A percentile compares a stretch with the other conserved stretches of the same genome.
Conservation (phyloP, 2,329 filamentous ascomycete species). For the Anthostomella pinea region DNA sequence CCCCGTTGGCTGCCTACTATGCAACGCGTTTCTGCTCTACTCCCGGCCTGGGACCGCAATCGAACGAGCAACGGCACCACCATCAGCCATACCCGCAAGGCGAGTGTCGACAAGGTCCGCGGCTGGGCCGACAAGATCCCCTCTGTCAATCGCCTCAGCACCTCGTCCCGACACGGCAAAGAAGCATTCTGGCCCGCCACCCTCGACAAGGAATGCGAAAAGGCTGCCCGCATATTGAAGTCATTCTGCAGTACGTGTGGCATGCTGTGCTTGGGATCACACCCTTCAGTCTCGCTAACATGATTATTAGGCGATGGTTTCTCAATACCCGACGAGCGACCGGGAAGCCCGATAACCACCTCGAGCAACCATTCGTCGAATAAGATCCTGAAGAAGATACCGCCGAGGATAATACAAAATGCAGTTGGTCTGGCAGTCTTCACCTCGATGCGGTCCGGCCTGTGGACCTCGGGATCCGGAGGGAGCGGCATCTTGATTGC, state of each 20-base stretch:
- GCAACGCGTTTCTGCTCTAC: slow-evolving; percentile 46
- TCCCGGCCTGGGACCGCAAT: slow-evolving; percentile 37
- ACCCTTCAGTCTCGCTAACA: slow-evolving; percentile 9
- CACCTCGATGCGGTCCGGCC: slow-evolving; percentile 89
- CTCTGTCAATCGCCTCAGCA: slow-evolving; percentile 63
- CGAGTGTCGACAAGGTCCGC: slow-evolving; percentile 38
- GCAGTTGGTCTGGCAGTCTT: slow-evolving; percentile 91
- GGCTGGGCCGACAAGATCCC: slow-evolving; percentile 49
- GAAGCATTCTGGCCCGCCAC: slow-evolving; percentile 85
- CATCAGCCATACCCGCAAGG: slow-evolving; percentile 31
- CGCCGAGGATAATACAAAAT: slow-evolving; percentile 78
- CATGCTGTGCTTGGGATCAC: slow-evolving; percentile 10
- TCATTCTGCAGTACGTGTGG: slow-evolving; percentile 76
- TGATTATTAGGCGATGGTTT: slow-evolving; percentile 60
- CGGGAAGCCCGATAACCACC: slow-evolving; percentile 28
- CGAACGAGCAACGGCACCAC: slow-evolving; percentile 36
- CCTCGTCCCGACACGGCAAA: slow-evolving; percentile 57
- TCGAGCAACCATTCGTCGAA: slow-evolving; percentile 46
- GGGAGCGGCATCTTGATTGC: slow-evolving; percentile 86
- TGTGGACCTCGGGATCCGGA: slow-evolving; percentile 89
- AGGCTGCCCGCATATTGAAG: slow-evolving; percentile 82
- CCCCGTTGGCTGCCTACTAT: slow-evolving; percentile 30
- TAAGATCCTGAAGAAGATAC: slow-evolving; percentile 75
- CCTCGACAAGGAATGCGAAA: slow-evolving; percentile 86
- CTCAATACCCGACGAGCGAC: slow-evolving; percentile 43